Conservation (phyloP, 768 basidiomycete genomes). For the Goffeauzyma gilvescens region DNA sequence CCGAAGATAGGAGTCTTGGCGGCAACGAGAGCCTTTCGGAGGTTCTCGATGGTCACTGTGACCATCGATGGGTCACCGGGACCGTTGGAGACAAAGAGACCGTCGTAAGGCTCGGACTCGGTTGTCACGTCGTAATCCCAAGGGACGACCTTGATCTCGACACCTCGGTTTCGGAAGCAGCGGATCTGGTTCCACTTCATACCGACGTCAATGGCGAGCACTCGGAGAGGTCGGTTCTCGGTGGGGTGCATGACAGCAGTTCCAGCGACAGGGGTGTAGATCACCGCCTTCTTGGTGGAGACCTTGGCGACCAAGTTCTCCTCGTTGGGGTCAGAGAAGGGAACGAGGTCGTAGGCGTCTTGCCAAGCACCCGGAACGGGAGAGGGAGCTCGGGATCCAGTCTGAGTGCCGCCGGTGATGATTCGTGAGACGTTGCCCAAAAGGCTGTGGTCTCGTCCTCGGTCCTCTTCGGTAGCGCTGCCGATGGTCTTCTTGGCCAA, state of each 20-base stretch:
- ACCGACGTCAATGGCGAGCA: conserved; percentile 89
- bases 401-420: conserved; percentile 20
- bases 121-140: conserved; percentile 83
- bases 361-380: conserved; percentile 44
- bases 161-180: conserved; percentile 77
- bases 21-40: conserved; percentile 45
- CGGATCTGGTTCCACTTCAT: conserved; percentile 99
- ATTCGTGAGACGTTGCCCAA: conserved; percentile 23
- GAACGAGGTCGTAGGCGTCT: conserved; percentile 61
- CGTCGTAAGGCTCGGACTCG: conserved; percentile 62
- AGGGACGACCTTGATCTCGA: conserved; percentile 90
- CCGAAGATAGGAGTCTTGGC: conserved; percentile 67
- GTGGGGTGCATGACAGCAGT: conserved; percentile 46
- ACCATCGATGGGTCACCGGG: conserved; percentile 89
- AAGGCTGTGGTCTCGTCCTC: too few species aligned
- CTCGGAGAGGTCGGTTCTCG: conserved; percentile 57
- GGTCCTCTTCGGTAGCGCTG: conserved; percentile 22
- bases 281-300: conserved; percentile 48
- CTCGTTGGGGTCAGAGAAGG: conserved; percentile 72
- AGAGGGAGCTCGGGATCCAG: conserved; percentile 17
- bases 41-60: conserved; percentile 46
- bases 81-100: conserved; percentile 91
- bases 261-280: conserved; percentile 44
- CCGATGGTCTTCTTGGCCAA: conserved; percentile 44
- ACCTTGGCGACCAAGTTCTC: conserved; percentile 81